These are phyloP conservation scores for Pyrenophora teres DNA, from an alignment of 2,329 filamentous ascomycete species.

Conservation along the genomic window DNA sequence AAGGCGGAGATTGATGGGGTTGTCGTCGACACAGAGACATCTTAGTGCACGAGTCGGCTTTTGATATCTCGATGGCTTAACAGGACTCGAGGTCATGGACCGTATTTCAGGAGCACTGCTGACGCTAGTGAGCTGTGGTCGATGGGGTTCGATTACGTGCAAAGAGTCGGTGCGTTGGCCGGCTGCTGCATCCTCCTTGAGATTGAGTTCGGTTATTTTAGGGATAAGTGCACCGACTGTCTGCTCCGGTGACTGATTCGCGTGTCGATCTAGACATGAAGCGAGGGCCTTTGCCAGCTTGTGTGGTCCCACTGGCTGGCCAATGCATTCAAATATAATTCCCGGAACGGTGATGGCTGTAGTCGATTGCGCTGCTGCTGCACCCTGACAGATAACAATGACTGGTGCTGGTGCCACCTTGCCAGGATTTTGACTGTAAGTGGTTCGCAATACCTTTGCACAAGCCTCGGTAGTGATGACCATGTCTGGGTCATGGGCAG, in stretches of 20 bases:
- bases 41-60: slow-evolving; percentile 29
- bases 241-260: slow-evolving; percentile 23
- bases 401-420: slow-evolving; percentile 31
- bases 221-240: slow-evolving; percentile 19
- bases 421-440: slow-evolving; percentile 28
- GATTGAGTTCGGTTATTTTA: slow-evolving; percentile 27
- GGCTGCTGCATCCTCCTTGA: slow-evolving; percentile 35
- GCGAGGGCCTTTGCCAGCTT: slow-evolving; percentile 45
- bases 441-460: slow-evolving; percentile 35
- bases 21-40: slow-evolving; percentile 48
- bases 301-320: slow-evolving; percentile 46
- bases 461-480: slow-evolving; percentile 41
- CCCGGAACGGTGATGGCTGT: slow-evolving; percentile 44
- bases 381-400: slow-evolving; percentile 43
- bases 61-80: slow-evolving; percentile 24
- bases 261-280: slow-evolving; percentile 41
- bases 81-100: slow-evolving; percentile 19
- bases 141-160: slow-evolving; percentile 16
- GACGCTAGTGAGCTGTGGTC: slow-evolving; percentile 34
- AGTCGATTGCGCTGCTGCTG: slow-evolving; percentile 42
- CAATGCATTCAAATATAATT: slow-evolving; percentile 42
- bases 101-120: slow-evolving; percentile 42
- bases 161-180: slow-evolving; percentile 8
- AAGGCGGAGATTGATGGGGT: slow-evolving; percentile 47
- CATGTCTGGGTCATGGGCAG: slow-evolving; percentile 29